phyloP scores from a whole-genome alignment of 2,329 filamentous ascomycete species.

The Nakataea oryzae region DNA sequence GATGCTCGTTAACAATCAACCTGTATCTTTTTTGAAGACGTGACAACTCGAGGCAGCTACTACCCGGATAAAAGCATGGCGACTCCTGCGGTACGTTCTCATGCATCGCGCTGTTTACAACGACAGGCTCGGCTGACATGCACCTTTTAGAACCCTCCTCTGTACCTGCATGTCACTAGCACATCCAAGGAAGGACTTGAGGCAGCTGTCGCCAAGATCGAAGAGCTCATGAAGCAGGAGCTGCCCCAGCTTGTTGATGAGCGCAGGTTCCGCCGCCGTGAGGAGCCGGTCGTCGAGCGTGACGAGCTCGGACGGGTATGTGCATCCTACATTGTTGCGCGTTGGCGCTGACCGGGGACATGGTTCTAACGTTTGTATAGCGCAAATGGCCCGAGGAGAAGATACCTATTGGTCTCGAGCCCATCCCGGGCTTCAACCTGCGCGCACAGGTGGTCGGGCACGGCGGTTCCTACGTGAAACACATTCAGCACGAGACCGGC shows the following conservation, averaged over 20 bases:
- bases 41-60: conserved; percentile 94
- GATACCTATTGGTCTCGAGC: conserved; percentile 83
- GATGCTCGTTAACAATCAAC: conserved; percentile 50
- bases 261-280: conserved; percentile 73
- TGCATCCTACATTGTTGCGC: conserved; percentile 6
- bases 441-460: conserved; percentile 93
- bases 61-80: conserved; percentile 98
- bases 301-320: conserved; percentile 81
- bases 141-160: conserved; percentile 63
- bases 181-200: conserved; percentile 88
- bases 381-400: conserved; percentile 99
- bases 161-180: conserved; percentile 93
- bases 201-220: conserved; percentile 74
- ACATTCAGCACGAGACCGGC: conserved; percentile 90
- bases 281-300: conserved; percentile 53
- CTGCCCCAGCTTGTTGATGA: conserved; percentile 93
- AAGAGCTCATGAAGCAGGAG: conserved; percentile 93
- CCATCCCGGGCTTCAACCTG: conserved; percentile 88
- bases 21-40: conserved; percentile 60
- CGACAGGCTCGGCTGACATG: conserved; percentile 6
- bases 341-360: conserved; percentile 13
- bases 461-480: conserved; percentile 91
- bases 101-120: not conserved
- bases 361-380: conserved; percentile 19
- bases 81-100: conserved; percentile 68